These are phyloP conservation scores for Nidula microcarpa DNA, from an alignment of 768 basidiomycete genomes.

Conservation along the genomic window DNA sequence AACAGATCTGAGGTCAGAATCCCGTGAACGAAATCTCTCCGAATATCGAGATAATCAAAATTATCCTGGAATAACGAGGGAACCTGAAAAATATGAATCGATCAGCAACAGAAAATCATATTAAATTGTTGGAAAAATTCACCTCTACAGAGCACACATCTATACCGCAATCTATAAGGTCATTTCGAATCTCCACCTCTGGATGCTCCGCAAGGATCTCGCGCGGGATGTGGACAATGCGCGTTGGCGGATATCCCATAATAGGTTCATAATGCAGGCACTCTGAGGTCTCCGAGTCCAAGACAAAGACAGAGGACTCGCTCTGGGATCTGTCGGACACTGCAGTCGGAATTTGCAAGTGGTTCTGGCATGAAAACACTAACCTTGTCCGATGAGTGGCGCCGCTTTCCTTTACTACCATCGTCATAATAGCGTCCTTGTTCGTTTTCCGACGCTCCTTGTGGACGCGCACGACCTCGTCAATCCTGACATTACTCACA, in stretches of 20 bases:
- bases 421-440: constrained; percentile 95
- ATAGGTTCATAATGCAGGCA: constrained; percentile 85
- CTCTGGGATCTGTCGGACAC: constrained; percentile 52
- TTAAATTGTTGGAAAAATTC: constrained; percentile 8
- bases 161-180: constrained; percentile 84
- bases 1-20: constrained; percentile 91
- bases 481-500: constrained; percentile 89
- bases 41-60: constrained; percentile 93
- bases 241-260: constrained; percentile 64
- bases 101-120: not conserved
- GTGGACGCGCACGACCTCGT: constrained; percentile 85
- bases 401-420: constrained; percentile 84
- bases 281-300: constrained; percentile 73
- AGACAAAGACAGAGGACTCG: constrained; percentile 74
- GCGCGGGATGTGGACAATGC: constrained; percentile 65
- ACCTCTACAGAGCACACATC: constrained; percentile 96
- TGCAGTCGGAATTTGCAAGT: not conserved
- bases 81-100: constrained; percentile 45
- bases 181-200: constrained; percentile 84
- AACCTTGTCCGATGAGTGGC: constrained; percentile 71
- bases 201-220: constrained; percentile 69
- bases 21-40: constrained; percentile 91
- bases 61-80: constrained; percentile 98
- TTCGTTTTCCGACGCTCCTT: constrained; percentile 83
- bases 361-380: constrained; percentile 13